A percentile compares a stretch with the other conserved stretches of the same genome.
These are phyloP conservation scores for Plantago elongata DNA, from an alignment of 257 asterid genomes.

Conservation along the genomic window DNA sequence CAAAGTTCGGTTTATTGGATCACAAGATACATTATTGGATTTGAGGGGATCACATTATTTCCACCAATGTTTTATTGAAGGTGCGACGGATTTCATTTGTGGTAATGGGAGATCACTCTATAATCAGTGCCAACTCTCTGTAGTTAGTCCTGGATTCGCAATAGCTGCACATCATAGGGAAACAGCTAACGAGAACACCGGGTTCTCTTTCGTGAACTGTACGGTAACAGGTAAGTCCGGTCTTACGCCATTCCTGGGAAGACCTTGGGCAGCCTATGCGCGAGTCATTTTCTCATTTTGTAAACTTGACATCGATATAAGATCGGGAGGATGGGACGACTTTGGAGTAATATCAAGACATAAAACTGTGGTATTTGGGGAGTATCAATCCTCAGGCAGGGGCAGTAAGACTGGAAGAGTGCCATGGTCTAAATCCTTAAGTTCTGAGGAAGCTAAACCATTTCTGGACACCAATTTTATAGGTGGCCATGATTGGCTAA, in stretches of 20 bases:
- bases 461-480: conserved; percentile 33
- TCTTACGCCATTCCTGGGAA: conserved; percentile 43
- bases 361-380: too few species aligned
- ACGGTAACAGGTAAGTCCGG: conserved; percentile 25
- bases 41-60: conserved; percentile 50
- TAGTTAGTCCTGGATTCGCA: conserved; percentile 31
- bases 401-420: too few species aligned
- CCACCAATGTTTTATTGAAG: conserved; percentile 51
- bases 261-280: conserved; percentile 79
- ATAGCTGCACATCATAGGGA: conserved; percentile 59
- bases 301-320: conserved; percentile 29
- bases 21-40: conserved; percentile 73
- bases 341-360: conserved; percentile 27
- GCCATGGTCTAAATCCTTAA: conserved; percentile 40
- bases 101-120: conserved; percentile 66
- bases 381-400: too few species aligned
- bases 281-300: conserved; percentile 38
- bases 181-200: conserved; percentile 35
- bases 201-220: conserved; percentile 61
- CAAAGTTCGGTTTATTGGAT: conserved; percentile 49
- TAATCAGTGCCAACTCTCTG: conserved; percentile 31
- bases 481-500: conserved; percentile 48
- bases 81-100: conserved; percentile 57
- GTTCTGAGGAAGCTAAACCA: conserved; percentile 28
- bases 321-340: conserved; percentile 59